These are phyloP conservation scores for Begonia masoniana DNA, from an alignment of 306 rosid genomes.

Conservation along the genomic window DNA sequence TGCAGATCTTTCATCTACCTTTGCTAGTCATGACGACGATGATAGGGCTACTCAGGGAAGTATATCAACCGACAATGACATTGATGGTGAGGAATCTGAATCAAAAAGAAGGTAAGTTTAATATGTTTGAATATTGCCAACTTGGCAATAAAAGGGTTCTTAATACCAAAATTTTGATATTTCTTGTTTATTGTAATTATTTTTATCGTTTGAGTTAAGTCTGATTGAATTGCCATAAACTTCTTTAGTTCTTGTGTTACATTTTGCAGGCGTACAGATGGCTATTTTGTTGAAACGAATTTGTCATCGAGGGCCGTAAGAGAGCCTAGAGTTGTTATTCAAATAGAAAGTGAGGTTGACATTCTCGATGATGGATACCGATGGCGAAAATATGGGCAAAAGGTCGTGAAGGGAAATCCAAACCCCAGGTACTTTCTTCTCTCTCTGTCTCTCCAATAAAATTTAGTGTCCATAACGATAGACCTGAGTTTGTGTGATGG, in stretches of 20 bases:
- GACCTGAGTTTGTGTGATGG: too few relatives aligned
- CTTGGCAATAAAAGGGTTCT: too few relatives aligned
- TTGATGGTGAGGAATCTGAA: constrained; percentile 49
- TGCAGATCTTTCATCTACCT: constrained; percentile 57
- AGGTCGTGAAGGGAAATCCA: constrained; percentile 92
- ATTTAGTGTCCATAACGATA: too few relatives aligned
- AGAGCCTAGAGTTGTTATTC: constrained; percentile 76
- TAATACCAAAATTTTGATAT: too few relatives aligned
- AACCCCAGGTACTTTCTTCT: constrained; percentile 55
- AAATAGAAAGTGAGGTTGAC: constrained; percentile 67
- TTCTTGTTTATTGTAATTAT: too few relatives aligned
- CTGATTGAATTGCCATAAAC: too few relatives aligned
- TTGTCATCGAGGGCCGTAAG: constrained; percentile 48
- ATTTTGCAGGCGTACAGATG: constrained; percentile 48
- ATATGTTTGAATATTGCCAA: too few relatives aligned
- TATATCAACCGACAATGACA: constrained; percentile 29
- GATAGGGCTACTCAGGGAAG: constrained; percentile 40
- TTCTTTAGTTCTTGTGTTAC: too few relatives aligned
- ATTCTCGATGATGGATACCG: constrained; percentile 92
- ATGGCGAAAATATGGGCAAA: constrained; percentile 91
- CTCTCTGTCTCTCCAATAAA: neutral
- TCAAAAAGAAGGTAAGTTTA: constrained; percentile 54
- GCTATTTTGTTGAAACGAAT: constrained; percentile 32
- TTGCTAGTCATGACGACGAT: constrained; percentile 42
- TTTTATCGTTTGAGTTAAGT: too few relatives aligned